Evolutionary conservation across 1,284 basidiomycete species (phyloP), one percentile per base, ranked within the genome.

Genomic region (Microbotryomycetes sp.): DNA sequence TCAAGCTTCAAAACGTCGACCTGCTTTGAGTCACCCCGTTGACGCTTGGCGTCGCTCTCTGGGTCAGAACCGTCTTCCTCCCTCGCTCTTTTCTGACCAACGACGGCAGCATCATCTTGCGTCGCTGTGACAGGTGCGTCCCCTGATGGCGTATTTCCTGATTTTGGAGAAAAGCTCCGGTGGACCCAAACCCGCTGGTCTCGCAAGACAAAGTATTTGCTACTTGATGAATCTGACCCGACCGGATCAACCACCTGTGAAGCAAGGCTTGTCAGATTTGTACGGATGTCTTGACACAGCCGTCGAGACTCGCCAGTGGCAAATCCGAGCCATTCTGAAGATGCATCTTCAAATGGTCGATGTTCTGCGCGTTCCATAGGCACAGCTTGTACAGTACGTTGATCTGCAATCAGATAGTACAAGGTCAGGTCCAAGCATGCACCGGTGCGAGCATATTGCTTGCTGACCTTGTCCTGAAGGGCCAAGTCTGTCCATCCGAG

Each of bases 1-100:
- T n/a, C n/a, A n/a, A n/a, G 74, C 18, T 88, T 78, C n/a, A 87
- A 88, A 16, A 85, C 81, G 70, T 86, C 89, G 64, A 92, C 82
- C 87, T 90, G 67, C 15, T 4, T 18, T 41, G 11, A 11, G 35
- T 41, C 35, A 41, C 11, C 35, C 18, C 35, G 35, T 11, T 9
- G 11, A 18, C 35, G 35, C 18, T 41, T 41, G 11, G 35, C 35
- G 35, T 41, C 35, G n/a, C n/a, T n/a, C 35, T 41, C 35, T 9
- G 11, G 11, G 18, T 9, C 35, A 18, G 18, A 11, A 41, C 18
- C 35, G 18, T 41, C 35, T 41, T 41, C 35, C 18, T 9, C 18
- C 18, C 35, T 41, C 11, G 35, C 11, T 41, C 35, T 9, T 41
- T 41, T 41, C 18, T 41, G 35, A 18, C 35, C 35, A 9, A 41